Evolutionary conservation across 2,329 filamentous ascomycete species (phyloP).

Genomic region (Shiraia bambusicola): DNA sequence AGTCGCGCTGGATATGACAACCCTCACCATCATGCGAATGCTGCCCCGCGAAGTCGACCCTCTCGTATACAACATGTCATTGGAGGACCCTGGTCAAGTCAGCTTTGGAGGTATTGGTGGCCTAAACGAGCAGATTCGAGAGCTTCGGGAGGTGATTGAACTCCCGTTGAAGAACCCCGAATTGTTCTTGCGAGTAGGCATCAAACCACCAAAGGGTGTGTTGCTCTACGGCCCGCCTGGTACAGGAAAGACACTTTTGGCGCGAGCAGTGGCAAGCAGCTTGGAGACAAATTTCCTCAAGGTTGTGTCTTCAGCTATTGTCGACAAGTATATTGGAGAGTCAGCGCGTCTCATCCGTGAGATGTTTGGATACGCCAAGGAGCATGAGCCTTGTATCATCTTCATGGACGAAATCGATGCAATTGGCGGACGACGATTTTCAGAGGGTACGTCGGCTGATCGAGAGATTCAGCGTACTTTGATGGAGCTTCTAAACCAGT

Average conservation of each 20-base stretch:
- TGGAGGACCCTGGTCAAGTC: conserved; percentile 96
- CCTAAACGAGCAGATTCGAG: conserved; percentile 96
- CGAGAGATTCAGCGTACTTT: conserved; percentile 97
- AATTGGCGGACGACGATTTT: conserved; percentile 94
- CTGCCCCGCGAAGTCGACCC: conserved; percentile 97
- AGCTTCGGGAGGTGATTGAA: conserved; percentile 96
- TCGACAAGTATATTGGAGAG: conserved; percentile 99
- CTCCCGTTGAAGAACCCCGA: conserved; percentile 98
- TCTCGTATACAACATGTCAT: conserved; percentile 98
- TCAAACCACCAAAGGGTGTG: conserved; percentile 98
- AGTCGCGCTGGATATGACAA: conserved; percentile 98
- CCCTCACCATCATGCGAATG: conserved; percentile 99
- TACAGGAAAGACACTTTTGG: conserved; percentile 93
- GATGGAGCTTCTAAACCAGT: conserved; percentile 98
- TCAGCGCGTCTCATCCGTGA: conserved; percentile 95
- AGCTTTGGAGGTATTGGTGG: conserved; percentile 98
- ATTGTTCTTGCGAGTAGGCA: conserved; percentile 92
- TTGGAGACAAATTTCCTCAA: conserved; percentile 98
- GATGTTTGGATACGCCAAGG: conserved; percentile 99
- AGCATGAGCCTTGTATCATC: conserved; percentile 99
- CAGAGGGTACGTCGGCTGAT: conserved; percentile 94
- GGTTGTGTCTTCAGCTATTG: conserved; percentile 97
- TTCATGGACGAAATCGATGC: conserved; percentile 99
- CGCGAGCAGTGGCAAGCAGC: conserved; percentile 91
- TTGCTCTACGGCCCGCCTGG: conserved; percentile 93